These are phyloP conservation scores for Colletotrichum noveboracense DNA, from an alignment of 2,329 filamentous ascomycete species.

Conservation along the genomic window DNA sequence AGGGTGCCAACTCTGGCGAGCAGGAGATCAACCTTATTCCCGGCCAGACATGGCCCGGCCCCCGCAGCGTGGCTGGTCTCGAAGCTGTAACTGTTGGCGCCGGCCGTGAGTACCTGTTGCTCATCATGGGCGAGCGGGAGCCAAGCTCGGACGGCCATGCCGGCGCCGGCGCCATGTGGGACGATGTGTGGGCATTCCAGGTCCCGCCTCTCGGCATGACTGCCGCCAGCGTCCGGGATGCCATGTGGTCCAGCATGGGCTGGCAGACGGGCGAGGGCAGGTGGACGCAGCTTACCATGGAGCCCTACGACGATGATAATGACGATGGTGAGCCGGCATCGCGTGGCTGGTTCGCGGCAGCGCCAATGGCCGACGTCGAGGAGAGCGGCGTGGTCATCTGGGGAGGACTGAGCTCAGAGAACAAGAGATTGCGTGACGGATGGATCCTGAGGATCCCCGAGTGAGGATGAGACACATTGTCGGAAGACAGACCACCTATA, in stretches of 20 bases:
- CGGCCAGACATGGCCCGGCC: conserved; percentile 52
- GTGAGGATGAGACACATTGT: not conserved
- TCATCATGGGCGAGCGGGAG: conserved; percentile 63
- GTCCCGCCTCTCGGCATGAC: conserved; percentile 61
- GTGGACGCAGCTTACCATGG: conserved; percentile 57
- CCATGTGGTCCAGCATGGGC: conserved; percentile 58
- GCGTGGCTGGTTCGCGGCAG: conserved; percentile 64
- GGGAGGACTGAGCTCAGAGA: conserved; percentile 61
- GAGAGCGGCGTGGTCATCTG: conserved; percentile 64
- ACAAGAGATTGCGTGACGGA: conserved; percentile 61
- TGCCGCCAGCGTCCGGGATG: conserved; percentile 59
- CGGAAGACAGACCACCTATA: not conserved
- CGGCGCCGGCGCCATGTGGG: conserved; percentile 58
- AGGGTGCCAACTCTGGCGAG: conserved; percentile 35
- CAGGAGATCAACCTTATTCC: conserved; percentile 39
- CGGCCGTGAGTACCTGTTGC: conserved; percentile 66
- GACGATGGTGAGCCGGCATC: conserved; percentile 53
- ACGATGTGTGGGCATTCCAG: conserved; percentile 70
- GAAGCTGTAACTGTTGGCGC: conserved; percentile 62
- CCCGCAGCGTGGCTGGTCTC: conserved; percentile 59
- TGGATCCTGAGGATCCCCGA: conserved; percentile 65
- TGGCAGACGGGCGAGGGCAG: conserved; percentile 61
- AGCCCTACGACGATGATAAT: conserved; percentile 54
- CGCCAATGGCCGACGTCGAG: conserved; percentile 62
- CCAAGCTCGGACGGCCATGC: conserved; percentile 55